These are phyloP conservation scores for Furcasterigmium sp. DNA, from an alignment of 2,329 filamentous ascomycete species.

Conservation along the genomic window DNA sequence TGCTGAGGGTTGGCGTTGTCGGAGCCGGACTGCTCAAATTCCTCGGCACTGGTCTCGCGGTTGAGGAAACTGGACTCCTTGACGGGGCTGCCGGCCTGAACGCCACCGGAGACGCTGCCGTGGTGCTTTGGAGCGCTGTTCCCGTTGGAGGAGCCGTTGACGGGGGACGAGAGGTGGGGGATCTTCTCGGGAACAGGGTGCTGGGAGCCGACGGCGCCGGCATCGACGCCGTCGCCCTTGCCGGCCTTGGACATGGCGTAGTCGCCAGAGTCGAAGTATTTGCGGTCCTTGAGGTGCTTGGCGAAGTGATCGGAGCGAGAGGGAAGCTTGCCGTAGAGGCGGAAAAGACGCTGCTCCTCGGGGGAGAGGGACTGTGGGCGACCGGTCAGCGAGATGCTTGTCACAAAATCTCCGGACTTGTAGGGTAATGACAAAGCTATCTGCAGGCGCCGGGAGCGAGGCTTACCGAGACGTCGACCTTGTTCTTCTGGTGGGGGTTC, in stretches of 20 bases:
- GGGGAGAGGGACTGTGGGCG: slow-evolving; percentile 71
- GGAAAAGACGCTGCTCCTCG: slow-evolving; percentile 94
- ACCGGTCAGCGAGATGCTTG: slow-evolving; percentile 5
- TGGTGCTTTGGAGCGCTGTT: slow-evolving; percentile 11
- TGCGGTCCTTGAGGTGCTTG: slow-evolving; percentile 98
- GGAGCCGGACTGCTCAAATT: slow-evolving; percentile 20
- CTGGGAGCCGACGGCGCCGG: slow-evolving; percentile 88
- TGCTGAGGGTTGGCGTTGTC: slow-evolving; percentile 23
- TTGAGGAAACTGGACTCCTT: slow-evolving; percentile 89
- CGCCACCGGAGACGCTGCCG: slow-evolving; percentile 23
- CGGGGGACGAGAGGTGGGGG: slow-evolving; percentile 74
- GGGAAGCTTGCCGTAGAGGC: slow-evolving; percentile 95
- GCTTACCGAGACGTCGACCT: slow-evolving; percentile 91
- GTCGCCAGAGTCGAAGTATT: slow-evolving; percentile 96
- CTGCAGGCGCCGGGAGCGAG: too few relatives aligned
- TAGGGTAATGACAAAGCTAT: too few relatives aligned
- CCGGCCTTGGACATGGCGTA: slow-evolving; percentile 96
- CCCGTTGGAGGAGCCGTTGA: slow-evolving; percentile 24
- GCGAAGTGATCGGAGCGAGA: slow-evolving; percentile 94
- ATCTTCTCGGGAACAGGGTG: slow-evolving; percentile 95
- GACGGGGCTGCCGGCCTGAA: slow-evolving; percentile 70
- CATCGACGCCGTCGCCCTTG: slow-evolving; percentile 90
- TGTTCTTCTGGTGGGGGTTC: slow-evolving; percentile 98
- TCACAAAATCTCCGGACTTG: too few relatives aligned
- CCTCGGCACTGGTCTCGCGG: slow-evolving; percentile 69